Conservation (phyloP, 2,329 filamentous ascomycete species). For the Graphilbum ipis-grandicollis region DNA sequence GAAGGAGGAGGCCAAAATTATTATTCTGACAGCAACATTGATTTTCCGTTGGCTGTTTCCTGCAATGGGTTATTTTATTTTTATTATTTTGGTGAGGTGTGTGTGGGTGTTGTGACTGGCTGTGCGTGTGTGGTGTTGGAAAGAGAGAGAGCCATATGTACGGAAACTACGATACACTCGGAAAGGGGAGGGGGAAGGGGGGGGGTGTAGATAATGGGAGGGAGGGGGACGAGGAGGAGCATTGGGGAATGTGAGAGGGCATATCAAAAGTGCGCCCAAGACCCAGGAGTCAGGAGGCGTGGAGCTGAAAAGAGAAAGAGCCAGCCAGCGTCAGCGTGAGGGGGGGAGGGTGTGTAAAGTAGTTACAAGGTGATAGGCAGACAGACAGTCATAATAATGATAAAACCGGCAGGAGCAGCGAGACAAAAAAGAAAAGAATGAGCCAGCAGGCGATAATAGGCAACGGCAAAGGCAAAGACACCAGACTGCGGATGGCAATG, state of each 20-base stretch:
- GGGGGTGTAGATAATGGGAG: background rate
- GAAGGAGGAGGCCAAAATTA: background rate
- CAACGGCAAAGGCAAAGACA: no score
- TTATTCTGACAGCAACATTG: background rate
- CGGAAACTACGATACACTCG: no score
- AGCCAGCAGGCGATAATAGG: background rate
- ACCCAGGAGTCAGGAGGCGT: background rate
- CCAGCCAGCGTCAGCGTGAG: no score
- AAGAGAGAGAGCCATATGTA: no score
- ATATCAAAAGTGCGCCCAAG: no score
- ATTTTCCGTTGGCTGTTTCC: background rate
- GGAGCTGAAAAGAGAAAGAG: background rate
- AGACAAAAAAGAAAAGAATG: background rate
- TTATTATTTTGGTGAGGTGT: background rate
- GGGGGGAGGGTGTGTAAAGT: no score
- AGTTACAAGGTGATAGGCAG: no score
- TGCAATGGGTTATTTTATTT: background rate
- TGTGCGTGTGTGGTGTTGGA: background rate
- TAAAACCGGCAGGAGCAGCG: background rate
- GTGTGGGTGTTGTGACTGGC: background rate
- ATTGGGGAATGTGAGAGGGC: background rate
- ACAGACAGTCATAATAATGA: background rate
- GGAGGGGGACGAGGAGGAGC: background rate
- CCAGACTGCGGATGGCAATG: no score
- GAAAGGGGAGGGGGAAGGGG: background rate